Evolutionary conservation across 179 eudicot species (phyloP), one percentile per base, ranked within the genome.

Genomic region (Vitellaria paradoxa): DNA sequence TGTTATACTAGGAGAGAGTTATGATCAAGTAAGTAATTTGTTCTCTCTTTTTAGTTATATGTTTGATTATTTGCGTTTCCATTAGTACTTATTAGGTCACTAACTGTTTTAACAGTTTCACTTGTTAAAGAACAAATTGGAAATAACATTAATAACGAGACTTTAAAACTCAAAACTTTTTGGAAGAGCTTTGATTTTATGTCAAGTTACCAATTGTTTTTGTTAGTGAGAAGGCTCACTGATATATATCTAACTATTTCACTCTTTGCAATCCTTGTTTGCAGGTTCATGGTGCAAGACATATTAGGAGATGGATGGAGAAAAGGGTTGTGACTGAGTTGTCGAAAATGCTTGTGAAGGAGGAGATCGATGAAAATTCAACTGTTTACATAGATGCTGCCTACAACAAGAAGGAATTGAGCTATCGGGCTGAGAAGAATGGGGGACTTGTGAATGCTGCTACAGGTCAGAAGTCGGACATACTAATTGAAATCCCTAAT

Each of bases 221-320:
- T 42, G 45, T 42, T 42, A 42, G 15, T 0, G 56, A 52, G 56
- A 52, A 52, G 56, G 56, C 56, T 52, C 45, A 42, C 5, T 42
- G 45, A 4, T 4, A 42, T 42, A 42, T 42, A 1, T 42, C 45
- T n/a, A n/a, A n/a, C n/a, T 42, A 42, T 42, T 42, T 52, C 15
- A 20, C 15, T 1, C 0, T 21, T 59, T 10, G 9, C 14, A n/a
- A 30, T 55, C 6, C 1, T 73, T 11, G 66, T 9, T 67, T 78
- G 47, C 65, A 93, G 98, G 97, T 94, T 0, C 94, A 90, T 61
- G 99, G 99, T 53, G 99, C 98, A 49, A 88, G 99, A 57, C 99
- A 98, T 0, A 94, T 96, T 1, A 86, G 98, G 79, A 91, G 99
- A 73, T 96, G 98, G 97, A 78, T 96, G 40, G 99, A 94, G 86